Conservation (phyloP, 1,284 basidiomycete species). For the Erythrobasidium hasegawianum region DNA sequence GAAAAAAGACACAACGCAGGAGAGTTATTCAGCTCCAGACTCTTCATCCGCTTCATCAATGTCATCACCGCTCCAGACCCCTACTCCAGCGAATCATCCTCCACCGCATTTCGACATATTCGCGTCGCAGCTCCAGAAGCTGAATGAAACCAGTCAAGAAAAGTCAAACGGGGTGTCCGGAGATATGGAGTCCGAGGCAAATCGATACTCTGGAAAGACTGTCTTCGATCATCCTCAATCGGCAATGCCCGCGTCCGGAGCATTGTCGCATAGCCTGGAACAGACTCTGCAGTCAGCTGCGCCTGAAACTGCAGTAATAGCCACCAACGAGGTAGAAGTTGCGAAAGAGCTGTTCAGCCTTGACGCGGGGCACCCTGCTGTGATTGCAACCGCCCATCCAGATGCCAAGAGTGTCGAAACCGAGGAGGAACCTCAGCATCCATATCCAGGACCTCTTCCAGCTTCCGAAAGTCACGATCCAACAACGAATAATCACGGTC, state of each 20-base stretch:
- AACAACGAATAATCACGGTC: too few relatives aligned
- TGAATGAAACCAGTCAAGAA: not conserved
- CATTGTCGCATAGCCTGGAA: not conserved
- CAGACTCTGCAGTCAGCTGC: not conserved
- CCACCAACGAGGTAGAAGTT: too few relatives aligned
- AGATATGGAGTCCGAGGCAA: not conserved
- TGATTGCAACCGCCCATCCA: too few relatives aligned
- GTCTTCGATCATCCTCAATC: slow-evolving; percentile 4
- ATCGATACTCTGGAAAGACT: slow-evolving; percentile 1
- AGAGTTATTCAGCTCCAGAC: not conserved
- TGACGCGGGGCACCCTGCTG: too few relatives aligned
- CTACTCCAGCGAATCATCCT: slow-evolving; percentile 20
- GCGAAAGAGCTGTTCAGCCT: too few relatives aligned
- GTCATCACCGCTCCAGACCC: slow-evolving; percentile 23
- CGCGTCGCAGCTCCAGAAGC: not conserved
- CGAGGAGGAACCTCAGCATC: too few relatives aligned
- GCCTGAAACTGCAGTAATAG: too few relatives aligned
- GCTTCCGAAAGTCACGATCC: too few relatives aligned
- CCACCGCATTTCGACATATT: not conserved
- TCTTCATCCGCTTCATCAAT: slow-evolving; percentile 1
- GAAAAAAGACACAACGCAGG: too few relatives aligned
- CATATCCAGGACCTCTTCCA: too few relatives aligned
- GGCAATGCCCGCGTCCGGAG: not conserved
- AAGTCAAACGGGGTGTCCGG: not conserved
- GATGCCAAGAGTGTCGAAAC: too few relatives aligned